These are phyloP conservation scores for Penicillium freii DNA, from an alignment of 2,329 filamentous ascomycete species.

Conservation along the genomic window DNA sequence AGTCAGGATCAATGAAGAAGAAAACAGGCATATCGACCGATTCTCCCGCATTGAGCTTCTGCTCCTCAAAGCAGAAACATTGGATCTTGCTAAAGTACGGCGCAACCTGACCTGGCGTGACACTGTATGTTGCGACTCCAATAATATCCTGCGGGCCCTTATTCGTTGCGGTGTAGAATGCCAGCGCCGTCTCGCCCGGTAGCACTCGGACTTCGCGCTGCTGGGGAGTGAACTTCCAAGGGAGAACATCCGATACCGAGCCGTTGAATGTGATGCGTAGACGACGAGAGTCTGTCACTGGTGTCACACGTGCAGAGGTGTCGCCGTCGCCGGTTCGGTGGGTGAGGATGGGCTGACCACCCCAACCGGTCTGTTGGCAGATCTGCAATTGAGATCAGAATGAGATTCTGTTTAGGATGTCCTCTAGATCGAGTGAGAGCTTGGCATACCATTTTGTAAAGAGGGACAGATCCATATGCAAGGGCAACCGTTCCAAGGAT, in stretches of 20 bases:
- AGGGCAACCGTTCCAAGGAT: constrained; percentile 63
- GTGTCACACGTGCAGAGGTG: constrained; percentile 72
- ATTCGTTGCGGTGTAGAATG: constrained; percentile 97
- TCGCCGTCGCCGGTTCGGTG: constrained; percentile 66
- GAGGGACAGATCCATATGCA: constrained; percentile 64
- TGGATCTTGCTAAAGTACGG: constrained; percentile 99
- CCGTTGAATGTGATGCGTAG: constrained; percentile 95
- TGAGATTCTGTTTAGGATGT: not conserved
- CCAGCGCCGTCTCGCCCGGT: constrained; percentile 92
- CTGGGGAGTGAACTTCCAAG: constrained; percentile 96
- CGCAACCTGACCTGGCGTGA: constrained; percentile 91
- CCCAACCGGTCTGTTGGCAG: constrained; percentile 66
- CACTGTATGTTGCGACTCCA: constrained; percentile 95
- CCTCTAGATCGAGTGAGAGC: not conserved
- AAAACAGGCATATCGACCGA: constrained; percentile 99
- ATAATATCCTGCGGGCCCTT: constrained; percentile 89
- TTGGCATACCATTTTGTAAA: constrained; percentile 62
- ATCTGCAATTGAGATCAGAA: constrained; percentile 37
- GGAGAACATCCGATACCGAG: constrained; percentile 88
- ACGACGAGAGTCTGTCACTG: constrained; percentile 75
- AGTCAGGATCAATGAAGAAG: constrained; percentile 96
- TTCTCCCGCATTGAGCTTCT: constrained; percentile 89
- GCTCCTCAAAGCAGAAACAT: constrained; percentile 98
- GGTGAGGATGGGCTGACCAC: constrained; percentile 85
- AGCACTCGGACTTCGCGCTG: constrained; percentile 94